Conservation (phyloP, 345 rosid genomes). For the Syzygium aromaticum region DNA sequence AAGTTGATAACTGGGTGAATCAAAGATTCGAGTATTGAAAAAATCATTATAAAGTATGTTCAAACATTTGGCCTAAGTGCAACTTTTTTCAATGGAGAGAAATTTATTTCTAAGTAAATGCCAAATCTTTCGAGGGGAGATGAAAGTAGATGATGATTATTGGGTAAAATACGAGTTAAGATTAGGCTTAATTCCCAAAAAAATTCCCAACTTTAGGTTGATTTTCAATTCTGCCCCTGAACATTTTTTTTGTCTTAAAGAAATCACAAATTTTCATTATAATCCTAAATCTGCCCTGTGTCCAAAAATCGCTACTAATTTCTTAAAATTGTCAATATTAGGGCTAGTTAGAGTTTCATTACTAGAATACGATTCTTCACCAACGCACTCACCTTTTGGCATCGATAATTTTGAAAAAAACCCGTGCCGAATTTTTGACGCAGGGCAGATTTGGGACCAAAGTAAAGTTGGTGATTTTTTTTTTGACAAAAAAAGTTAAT, state of each 20-base stretch:
- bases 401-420: not conserved
- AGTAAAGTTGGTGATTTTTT: not conserved
- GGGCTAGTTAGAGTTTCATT: not conserved
- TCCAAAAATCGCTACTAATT: not conserved
- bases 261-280: no score
- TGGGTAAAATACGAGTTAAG: not conserved
- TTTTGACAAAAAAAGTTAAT: not conserved
- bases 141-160: not conserved
- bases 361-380: not conserved
- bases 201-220: not conserved
- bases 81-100: not conserved
- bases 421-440: not conserved
- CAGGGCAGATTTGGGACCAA: not conserved
- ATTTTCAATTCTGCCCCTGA: not conserved
- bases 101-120: not conserved
- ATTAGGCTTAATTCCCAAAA: not conserved
- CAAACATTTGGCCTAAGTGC: not conserved
- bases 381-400: accelerated
- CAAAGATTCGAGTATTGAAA: not conserved
- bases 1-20: not conserved
- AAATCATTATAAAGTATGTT: no score
- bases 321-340: not conserved
- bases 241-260: no score
- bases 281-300: not conserved
- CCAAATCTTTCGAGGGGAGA: no score